phyloP scores from a whole-genome alignment of 768 basidiomycete genomes.

The Paxillus rubicundulus region DNA sequence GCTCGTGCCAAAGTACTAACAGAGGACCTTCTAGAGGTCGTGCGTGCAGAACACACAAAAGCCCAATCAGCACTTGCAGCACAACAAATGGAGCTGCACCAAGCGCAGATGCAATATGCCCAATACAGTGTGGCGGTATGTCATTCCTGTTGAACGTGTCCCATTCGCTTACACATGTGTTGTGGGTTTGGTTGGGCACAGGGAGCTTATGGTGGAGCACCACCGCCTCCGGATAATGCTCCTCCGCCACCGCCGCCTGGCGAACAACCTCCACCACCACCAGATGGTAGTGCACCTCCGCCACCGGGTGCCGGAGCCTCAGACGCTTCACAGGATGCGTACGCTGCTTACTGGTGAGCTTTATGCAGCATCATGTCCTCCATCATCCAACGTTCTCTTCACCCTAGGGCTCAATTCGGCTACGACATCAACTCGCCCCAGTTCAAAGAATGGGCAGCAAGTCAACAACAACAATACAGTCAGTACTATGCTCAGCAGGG shows the following conservation, averaged over 20 bases:
- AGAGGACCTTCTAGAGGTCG: conserved; percentile 88
- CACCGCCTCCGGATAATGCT: conserved; percentile 34
- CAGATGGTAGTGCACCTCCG: conserved; percentile 39
- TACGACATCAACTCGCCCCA: conserved; percentile 82
- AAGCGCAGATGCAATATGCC: conserved; percentile 79
- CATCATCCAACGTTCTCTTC: neutral
- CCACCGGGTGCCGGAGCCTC: conserved; percentile 47
- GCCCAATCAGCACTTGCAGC: conserved; percentile 61
- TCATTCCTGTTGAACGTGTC: conserved; percentile 5
- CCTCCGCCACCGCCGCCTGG: conserved; percentile 50
- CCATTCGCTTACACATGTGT: conserved; percentile 17
- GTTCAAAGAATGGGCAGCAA: conserved; percentile 78
- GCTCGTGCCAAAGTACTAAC: conserved; percentile 84
- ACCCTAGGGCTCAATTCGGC: conserved; percentile 72
- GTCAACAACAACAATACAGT: conserved; percentile 63
- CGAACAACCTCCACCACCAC: conserved; percentile 54
- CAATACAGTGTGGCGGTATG: conserved; percentile 65
- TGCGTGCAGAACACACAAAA: conserved; percentile 84
- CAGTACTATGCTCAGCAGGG: conserved; percentile 70
- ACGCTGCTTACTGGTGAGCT: conserved; percentile 57
- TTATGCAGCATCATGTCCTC: conserved; percentile 11
- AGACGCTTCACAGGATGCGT: conserved; percentile 47
- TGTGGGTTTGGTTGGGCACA: conserved; percentile 11
- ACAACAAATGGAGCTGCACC: conserved; percentile 85
- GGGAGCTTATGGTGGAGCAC: conserved; percentile 37